Conservation (phyloP, 768 basidiomycete species). For the Tylopilus rubrobrunneus region DNA sequence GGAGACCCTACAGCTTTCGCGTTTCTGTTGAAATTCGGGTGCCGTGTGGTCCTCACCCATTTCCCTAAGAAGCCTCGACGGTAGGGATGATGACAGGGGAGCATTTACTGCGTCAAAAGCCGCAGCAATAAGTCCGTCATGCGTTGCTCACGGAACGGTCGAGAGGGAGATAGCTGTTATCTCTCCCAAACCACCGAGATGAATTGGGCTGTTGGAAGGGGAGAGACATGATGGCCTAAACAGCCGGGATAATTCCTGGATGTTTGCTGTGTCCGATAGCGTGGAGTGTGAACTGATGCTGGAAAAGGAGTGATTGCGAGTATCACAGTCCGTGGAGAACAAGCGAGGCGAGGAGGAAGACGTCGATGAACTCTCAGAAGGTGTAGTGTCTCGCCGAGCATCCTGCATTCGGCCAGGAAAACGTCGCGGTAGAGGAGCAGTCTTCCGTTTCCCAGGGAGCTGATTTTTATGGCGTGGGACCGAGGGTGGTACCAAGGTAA, state of each 20-base stretch:
- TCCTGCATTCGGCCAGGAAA: not conserved
- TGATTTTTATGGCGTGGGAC: not conserved
- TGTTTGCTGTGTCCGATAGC: not conserved
- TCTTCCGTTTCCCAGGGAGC: not conserved
- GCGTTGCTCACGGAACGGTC: not conserved
- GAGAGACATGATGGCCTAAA: conserved; percentile 1
- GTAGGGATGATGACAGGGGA: too few relatives aligned
- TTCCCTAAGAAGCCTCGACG: too few relatives aligned
- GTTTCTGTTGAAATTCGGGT: too few relatives aligned
- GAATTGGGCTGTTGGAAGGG: not conserved
- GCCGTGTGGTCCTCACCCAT: not conserved
- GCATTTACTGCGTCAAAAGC: too few relatives aligned
- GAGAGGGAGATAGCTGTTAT: not conserved
- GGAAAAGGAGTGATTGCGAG: conserved; percentile 1
- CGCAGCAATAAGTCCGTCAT: too few relatives aligned
- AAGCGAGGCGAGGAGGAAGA: conserved; percentile 3
- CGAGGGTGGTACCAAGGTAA: conserved; percentile 10
- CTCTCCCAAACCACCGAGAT: not conserved
- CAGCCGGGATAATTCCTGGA: not conserved
- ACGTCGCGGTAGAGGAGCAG: conserved; percentile 5
- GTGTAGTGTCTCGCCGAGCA: not conserved
- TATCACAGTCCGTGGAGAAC: conserved; percentile 1
- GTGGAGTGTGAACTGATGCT: not conserved
- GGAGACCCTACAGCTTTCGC: too few relatives aligned
- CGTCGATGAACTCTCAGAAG: conserved; percentile 7